phyloP scores from a whole-genome alignment of 1,139 yeast genomes.

The Lipomyces yarrowii region DNA sequence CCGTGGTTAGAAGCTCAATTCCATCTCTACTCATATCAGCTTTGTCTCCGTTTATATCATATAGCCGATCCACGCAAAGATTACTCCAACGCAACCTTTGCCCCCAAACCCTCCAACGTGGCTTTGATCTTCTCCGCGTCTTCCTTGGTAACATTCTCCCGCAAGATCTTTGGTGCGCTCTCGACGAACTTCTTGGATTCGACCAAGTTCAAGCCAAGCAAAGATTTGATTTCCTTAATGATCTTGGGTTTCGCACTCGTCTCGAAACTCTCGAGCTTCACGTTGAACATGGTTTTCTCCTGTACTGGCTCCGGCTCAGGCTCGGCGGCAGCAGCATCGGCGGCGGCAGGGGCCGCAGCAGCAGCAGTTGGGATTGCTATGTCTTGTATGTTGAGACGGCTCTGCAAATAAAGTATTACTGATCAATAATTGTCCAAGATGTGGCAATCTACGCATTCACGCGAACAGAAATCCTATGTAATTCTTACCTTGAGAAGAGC shows the following conservation, averaged over 20 bases:
- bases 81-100: conserved; percentile 86
- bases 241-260: conserved; percentile 96
- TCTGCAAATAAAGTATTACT: conserved; percentile 32
- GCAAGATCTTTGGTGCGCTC: conserved; percentile 90
- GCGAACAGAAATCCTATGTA: neutral
- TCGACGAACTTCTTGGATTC: conserved; percentile 98
- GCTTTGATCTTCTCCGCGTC: conserved; percentile 92
- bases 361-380: conserved; percentile 81
- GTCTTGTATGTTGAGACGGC: conserved; percentile 88
- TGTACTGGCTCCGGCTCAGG: conserved; percentile 78
- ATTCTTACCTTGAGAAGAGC: conserved; percentile 65
- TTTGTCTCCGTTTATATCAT: neutral
- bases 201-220: conserved; percentile 89
- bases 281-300: conserved; percentile 89
- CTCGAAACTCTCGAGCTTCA: conserved; percentile 92
- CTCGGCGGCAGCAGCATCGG: conserved; percentile 70
- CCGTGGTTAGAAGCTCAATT: neutral
- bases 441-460: neutral
- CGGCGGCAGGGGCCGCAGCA: conserved; percentile 56
- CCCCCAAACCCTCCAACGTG: conserved; percentile 92
- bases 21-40: neutral
- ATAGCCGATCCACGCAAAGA: neutral
- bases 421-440: neutral
- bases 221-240: conserved; percentile 92
- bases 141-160: conserved; percentile 84